phyloP scores from a whole-genome alignment of 2,329 filamentous ascomycete species.

The Geosmithia putterillii region DNA sequence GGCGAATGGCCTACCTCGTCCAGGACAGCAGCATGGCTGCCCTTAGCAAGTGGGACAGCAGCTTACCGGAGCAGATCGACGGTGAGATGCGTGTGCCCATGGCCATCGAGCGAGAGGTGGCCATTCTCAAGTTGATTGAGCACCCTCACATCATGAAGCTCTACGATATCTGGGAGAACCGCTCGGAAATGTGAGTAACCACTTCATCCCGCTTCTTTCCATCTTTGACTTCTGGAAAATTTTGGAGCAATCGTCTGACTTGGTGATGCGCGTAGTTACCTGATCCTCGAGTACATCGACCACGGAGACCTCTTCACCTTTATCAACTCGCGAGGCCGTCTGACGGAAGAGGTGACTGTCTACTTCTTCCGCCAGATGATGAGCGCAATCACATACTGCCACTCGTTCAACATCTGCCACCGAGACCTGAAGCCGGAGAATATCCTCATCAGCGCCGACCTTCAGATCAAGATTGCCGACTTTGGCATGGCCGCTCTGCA shows the following conservation, averaged over 20 bases:
- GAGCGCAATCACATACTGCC: slow-evolving; percentile 82
- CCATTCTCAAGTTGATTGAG: slow-evolving; percentile 91
- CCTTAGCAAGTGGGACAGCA: slow-evolving; percentile 61
- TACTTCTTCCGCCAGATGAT: slow-evolving; percentile 89
- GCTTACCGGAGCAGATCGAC: slow-evolving; percentile 37
- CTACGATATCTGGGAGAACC: slow-evolving; percentile 96
- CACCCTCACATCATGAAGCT: slow-evolving; percentile 91
- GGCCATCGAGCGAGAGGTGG: slow-evolving; percentile 86
- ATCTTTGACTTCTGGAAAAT: background rate
- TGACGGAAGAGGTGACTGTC: slow-evolving; percentile 70
- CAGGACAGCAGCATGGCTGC: slow-evolving; percentile 78
- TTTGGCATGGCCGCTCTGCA: slow-evolving; percentile 94
- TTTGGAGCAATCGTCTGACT: background rate
- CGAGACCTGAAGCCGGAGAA: slow-evolving; percentile 96
- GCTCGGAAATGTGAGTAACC: slow-evolving; percentile 69
- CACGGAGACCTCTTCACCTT: slow-evolving; percentile 73
- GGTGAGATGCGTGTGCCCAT: slow-evolving; percentile 66
- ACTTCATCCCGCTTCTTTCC: background rate
- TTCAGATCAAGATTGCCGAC: slow-evolving; percentile 85
- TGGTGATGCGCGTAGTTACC: slow-evolving; percentile 48
- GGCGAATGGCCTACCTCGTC: slow-evolving; percentile 65
- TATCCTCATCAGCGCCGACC: slow-evolving; percentile 66
- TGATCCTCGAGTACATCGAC: slow-evolving; percentile 87
- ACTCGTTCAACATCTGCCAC: slow-evolving; percentile 90
- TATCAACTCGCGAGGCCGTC: slow-evolving; percentile 60